Evolutionary conservation across 106 monocot genomes (phyloP), one percentile per base, ranked within the genome.

Genomic region (Triglochin maritima): DNA sequence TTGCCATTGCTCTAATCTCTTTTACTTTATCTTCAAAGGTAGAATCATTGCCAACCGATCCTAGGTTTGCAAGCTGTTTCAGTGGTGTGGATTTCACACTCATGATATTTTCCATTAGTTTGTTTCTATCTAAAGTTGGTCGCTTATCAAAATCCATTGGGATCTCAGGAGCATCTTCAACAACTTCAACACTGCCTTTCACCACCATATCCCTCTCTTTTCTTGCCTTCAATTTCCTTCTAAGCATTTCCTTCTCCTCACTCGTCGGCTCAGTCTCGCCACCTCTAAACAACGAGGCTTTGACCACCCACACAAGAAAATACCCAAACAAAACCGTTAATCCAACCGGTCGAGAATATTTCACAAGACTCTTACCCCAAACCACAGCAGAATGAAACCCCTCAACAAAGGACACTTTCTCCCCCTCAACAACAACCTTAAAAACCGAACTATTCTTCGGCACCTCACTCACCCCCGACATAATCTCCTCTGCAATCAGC

Each of bases 211-310:
- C 69, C 61, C 71, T 84, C 62, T 80, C 78, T 78, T 80, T 74
- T 65, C 90, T 81, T 6, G 73, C 68, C 46, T 84, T 82, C 51
- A 84, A 75, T 82, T 91, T 91, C 60, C 87, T 75, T 71, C 84
- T 91, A 63, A 91, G 71, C 90, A 91, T 84, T 50, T 91, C 84
- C 60, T 67, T 66, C 66, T 91, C 80, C 64, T 91, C 73, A 57
- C 63, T 77, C 2, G 71, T 74, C 43, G 78, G 59, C 50, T 80
- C 76, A 12, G 57, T 71, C 73, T 74, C 78, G 3, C 66, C 67
- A 70, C 68, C 61, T 16, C 64, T 61, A 13, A 57, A 65, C 70
- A 71, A 76, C 3, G 75, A 60, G n/a, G 78, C 84, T 49, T 10
- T 71, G 3, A 63, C 59, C 5, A 49, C 67, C 71, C 77, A 74